Evolutionary conservation across 306 rosid genomes (phyloP), one percentile per base, ranked within the genome.

Genomic region (Carpinus fangiana): DNA sequence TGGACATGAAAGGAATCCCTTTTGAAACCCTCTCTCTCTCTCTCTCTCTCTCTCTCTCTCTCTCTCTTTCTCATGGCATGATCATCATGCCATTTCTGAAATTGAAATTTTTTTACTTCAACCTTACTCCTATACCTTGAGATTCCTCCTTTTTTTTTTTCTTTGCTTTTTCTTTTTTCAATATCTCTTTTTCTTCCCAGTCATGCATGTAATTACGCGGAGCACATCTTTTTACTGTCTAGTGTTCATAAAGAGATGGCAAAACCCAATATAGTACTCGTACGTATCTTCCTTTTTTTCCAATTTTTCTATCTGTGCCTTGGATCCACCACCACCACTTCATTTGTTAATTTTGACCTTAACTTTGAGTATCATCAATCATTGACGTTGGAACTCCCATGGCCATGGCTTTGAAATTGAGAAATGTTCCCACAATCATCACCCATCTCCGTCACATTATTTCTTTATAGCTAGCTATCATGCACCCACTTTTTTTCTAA

Each of bases 101-200:
- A 57, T 48, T 38, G 70, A 31, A 31, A 31, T 31, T 31, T 31
- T 31, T 31, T 31, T 31, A 69, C 80, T 56, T 69, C 78, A 72
- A 34, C 52, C 26, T 62, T 48, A 72, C 61, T 50, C 54, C 68
- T 43, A 45, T 41, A 73, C 76, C 85, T 80, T 70, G 72, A 85
- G 82, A 78, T 83, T 83, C 82, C 80, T 86, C 92, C 64, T 67
- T 75, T 14, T 74, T 81, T 79, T 81, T 81, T 55, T 78, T 70
- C 72, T 59, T 59, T 61, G 73, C 82, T 72, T n/a, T 31, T 2
- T 31, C 14, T 75, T 59, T 57, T 62, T 73, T 23, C 26, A 23
- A 23, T 45, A 12, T 69, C 60, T 84, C 85, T 72, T 81, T 84
- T 73, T 16, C 6, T 38, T 41, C 17, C 51, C 41, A 57, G 78